A percentile compares a stretch with the other conserved stretches of the same genome.
Conservation (phyloP, 257 asterid species). For the Penstemon barbatus region DNA sequence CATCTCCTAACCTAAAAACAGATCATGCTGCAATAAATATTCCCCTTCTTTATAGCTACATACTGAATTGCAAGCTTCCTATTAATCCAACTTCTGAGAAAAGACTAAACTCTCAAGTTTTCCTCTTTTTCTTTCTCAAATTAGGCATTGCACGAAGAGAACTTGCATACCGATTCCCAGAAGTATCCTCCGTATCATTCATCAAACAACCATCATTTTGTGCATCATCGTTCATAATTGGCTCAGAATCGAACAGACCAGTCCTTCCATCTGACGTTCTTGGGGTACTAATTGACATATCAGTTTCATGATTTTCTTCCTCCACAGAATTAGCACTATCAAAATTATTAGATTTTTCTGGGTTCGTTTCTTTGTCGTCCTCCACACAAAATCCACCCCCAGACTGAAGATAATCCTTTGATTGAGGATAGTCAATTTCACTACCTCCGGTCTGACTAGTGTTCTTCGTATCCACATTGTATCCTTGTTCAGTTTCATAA, state of each 20-base stretch:
- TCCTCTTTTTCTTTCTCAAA: conserved; percentile 57
- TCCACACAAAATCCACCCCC: conserved; percentile 90
- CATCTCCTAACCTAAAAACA: too few relatives aligned
- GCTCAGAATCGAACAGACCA: conserved; percentile 20
- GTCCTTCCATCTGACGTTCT: conserved; percentile 3
- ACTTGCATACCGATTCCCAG: conserved; percentile 10
- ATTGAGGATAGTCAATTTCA: conserved; percentile 32
- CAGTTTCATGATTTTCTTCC: conserved; percentile 27
- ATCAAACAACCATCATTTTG: background rate
- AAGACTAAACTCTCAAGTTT: conserved; percentile 25
- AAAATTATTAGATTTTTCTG: conserved; percentile 23
- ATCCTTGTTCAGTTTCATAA: conserved; percentile 33
- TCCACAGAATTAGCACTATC: conserved; percentile 20
- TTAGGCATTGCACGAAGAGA: conserved; percentile 85
- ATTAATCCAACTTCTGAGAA: background rate
- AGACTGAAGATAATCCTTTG: conserved; percentile 53
- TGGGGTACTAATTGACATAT: conserved; percentile 19
- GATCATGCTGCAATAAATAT: too few relatives aligned
- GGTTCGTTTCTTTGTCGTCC: conserved; percentile 43
- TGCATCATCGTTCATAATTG: conserved; percentile 20
- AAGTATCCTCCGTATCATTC: conserved; percentile 27
- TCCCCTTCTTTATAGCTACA: too few relatives aligned
- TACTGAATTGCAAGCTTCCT: background rate
- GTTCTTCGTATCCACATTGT: conserved; percentile 9
- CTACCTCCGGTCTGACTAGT: conserved; percentile 22